Evolutionary conservation across 2,329 filamentous ascomycete genomes (phyloP), one percentile per base, ranked within the genome.

Genomic region (Emergomyces orientalis): DNA sequence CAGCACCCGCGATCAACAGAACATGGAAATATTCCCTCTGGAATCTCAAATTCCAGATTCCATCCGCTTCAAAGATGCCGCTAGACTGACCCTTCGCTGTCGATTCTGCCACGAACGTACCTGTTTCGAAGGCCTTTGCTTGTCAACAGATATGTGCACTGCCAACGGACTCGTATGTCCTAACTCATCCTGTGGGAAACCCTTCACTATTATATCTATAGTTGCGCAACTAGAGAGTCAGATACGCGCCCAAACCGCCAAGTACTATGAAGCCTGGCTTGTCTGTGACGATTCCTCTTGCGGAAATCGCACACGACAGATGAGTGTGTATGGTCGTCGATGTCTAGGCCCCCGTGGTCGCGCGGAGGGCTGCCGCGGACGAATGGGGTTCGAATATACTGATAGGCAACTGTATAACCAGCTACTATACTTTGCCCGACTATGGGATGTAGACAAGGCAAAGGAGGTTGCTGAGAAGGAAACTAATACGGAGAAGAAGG

Each of bases 341-440:
- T 99, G 94, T 73, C 81, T 97, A 6, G 94, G 94, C 0, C 90
- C 93, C 19, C 88, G 87, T 68, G 91, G 92, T 1, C 86, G 94
- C 2, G 93, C 89, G 0, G 84, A 87, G 62, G 92, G 91, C 62
- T 99, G 94, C 74, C 79, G 87, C 3, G 94, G 94, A 25, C 85
- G 85, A 59, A 97, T 99, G 92, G 80, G 84, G 27, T 97, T 92
- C 73, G 91, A 95, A 77, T 88, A 90, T 71, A 82, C 84, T 0
- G 94, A 97, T 78, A 93, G 94, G 77, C 88, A 88, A 70, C 83
- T 97, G 64, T 97, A 97, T 78, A 97, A 96, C 75, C 94, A 99
- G 77, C 81, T 99, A 49, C 78, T 97, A 62, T 99, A 96, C 78
- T 89, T 92, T 73, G 84, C 88, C 37, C 83, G 83, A 58, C 77